Conservation (phyloP, 345 rosid species). For the Jatropha curcas region DNA sequence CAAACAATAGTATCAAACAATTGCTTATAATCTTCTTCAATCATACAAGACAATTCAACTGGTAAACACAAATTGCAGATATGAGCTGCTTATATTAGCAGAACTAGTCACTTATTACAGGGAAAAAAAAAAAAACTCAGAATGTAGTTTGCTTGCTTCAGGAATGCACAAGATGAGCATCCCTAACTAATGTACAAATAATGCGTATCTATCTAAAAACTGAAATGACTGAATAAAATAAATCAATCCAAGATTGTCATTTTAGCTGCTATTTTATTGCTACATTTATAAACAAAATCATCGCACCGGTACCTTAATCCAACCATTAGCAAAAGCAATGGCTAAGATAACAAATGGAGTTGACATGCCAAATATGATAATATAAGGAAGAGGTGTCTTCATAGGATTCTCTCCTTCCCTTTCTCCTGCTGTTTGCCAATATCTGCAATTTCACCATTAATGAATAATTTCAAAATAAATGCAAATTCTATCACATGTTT, state of each 20-base stretch:
- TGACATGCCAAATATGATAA: constrained; percentile 88
- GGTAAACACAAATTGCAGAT: no score
- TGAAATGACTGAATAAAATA: constrained; percentile 1
- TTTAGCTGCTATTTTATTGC: no score
- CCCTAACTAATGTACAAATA: constrained; percentile 4
- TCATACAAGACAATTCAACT: no score
- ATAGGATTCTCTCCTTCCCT: constrained; percentile 94
- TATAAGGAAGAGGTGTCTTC: constrained; percentile 87
- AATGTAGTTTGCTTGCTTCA: not conserved
- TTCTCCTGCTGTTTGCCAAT: constrained; percentile 92
- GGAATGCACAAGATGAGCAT: constrained; percentile 6
- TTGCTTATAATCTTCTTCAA: constrained; percentile 8
- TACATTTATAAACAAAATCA: constrained; percentile 33
- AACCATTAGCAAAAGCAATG: constrained; percentile 89
- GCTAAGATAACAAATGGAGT: constrained; percentile 92
- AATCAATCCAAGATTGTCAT: not conserved
- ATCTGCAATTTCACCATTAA: constrained; percentile 50
- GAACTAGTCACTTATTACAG: no score
- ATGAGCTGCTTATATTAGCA: no score
- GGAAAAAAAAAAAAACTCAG: no score
- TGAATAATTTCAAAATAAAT: not conserved
- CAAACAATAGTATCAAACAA: no score
- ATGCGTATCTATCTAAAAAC: constrained; percentile 17
- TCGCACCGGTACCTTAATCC: constrained; percentile 86
- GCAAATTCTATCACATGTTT: not conserved